Evolutionary conservation across 352 stramenopile species (phyloP), one percentile per base, ranked within the genome.

Genomic region (Phytophthora brassicae): DNA sequence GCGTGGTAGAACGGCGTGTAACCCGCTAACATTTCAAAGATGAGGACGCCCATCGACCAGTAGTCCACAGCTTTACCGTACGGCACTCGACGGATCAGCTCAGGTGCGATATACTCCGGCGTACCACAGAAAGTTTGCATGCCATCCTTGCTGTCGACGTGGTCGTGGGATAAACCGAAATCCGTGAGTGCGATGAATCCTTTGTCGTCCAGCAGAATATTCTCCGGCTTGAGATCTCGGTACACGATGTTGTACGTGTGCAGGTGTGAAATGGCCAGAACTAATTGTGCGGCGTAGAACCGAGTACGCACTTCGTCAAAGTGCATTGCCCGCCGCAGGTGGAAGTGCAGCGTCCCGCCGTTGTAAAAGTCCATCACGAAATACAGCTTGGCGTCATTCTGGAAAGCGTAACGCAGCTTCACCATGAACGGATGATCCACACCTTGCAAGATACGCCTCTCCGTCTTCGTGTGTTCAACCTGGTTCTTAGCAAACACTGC

Each of bases 321-420:
- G 38, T 81, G 80, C 41, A 81, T 76, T 1, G 88, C 74, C 19
- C 81, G 71, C 19, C 84, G 77, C 45, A 96, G 56, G 26, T 96
- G 83, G 50, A 94, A 89, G 54, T 94, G 87, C 45, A 96, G 64
- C 20, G 86, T 91, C 20, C 88, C 88, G 24, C 86, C 88, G 26
- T 89, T 91, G 70, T 95, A 95, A 45, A 91, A 95, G 59, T 96
- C 88, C 81, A 94, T 95, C 8, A 96, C 86, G 44, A 96, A 89
- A 47, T 95, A 96, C 56, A 96, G 49, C 64, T 91, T 94, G n/a
- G 70, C 63, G 0, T 85, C 70, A 49, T 83, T 94, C 65, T 96
- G 87, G 70, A 96, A 96, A 9, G 84, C 84, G 51, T 92, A 96
- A 22, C 87, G 87, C 19, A 96, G 67, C 50, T 90, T 90, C 12